Percentiles rank a stretch among this genome's conserved stretches.
These are phyloP conservation scores for Coemansia asiatica DNA, from an alignment of 192 early-diverging fungal species.

Conservation along the genomic window DNA sequence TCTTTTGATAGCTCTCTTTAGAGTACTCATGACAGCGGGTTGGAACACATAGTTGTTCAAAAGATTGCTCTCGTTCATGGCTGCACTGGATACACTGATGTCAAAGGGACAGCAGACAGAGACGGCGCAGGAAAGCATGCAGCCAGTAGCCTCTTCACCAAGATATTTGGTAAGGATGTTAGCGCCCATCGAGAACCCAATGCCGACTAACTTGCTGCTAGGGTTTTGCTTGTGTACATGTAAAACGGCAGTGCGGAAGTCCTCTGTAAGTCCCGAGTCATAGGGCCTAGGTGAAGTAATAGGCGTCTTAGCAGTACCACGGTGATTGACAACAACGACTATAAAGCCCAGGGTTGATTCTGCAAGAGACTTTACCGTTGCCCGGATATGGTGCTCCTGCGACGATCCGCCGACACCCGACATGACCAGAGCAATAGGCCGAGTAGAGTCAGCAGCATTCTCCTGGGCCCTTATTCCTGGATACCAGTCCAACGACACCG, in stretches of 20 bases:
- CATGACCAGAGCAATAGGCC: constrained; percentile 72
- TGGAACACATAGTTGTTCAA: constrained; percentile 63
- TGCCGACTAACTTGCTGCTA: constrained; percentile 62
- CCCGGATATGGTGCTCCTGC: constrained; percentile 84
- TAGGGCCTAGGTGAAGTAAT: constrained; percentile 77
- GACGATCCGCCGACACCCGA: constrained; percentile 92
- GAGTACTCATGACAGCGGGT: constrained; percentile 53
- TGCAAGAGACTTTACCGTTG: constrained; percentile 64
- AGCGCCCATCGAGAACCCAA: constrained; percentile 90
- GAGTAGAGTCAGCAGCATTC: constrained; percentile 47
- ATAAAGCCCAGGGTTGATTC: constrained; percentile 55
- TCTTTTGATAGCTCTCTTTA: constrained; percentile 53
- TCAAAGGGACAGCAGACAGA: constrained; percentile 87
- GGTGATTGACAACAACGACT: constrained; percentile 79
- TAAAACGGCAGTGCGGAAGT: constrained; percentile 45
- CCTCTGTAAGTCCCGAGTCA: constrained; percentile 75
- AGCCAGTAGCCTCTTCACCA: constrained; percentile 71
- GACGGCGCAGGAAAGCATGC: constrained; percentile 69
- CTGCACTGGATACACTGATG: constrained; percentile 54
- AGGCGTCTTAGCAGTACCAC: constrained; percentile 81
- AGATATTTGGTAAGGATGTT: constrained; percentile 89
- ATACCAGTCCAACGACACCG: constrained; percentile 86
- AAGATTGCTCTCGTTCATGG: constrained; percentile 56
- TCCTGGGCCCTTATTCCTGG: constrained; percentile 34
- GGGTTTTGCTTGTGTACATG: constrained; percentile 51